These are phyloP conservation scores for Cladosporium cucumerinum DNA, from an alignment of 2,329 filamentous ascomycete species.

Conservation along the genomic window DNA sequence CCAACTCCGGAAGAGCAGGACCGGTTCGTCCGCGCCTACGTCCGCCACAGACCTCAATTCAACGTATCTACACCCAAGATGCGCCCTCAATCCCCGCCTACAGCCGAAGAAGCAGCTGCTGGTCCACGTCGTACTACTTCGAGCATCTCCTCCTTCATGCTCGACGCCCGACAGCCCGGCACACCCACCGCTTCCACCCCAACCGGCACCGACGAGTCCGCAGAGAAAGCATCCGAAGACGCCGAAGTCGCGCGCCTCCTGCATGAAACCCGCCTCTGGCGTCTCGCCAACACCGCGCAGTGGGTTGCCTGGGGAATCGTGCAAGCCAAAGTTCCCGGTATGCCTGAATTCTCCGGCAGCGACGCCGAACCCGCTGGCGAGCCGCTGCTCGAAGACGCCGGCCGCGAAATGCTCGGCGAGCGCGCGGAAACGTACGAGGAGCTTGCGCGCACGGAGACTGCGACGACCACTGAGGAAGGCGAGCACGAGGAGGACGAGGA, in stretches of 20 bases:
- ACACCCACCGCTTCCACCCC: constrained; percentile 39
- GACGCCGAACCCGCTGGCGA: constrained; percentile 23
- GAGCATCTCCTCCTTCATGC: constrained; percentile 64
- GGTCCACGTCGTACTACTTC: constrained; percentile 35
- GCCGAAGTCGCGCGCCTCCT: constrained; percentile 65
- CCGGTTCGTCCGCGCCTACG: constrained; percentile 81
- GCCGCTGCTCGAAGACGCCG: constrained; percentile 16
- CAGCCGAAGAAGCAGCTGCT: constrained; percentile 11
- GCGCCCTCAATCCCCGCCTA: constrained; percentile 29
- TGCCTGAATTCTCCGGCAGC: constrained; percentile 50
- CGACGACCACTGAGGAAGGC: constrained; percentile 27
- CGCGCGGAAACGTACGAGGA: constrained; percentile 27
- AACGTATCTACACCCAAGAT: constrained; percentile 45
- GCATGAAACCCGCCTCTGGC: constrained; percentile 79
- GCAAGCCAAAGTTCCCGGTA: constrained; percentile 79
- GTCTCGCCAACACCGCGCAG: constrained; percentile 78
- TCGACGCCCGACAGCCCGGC: constrained; percentile 61
- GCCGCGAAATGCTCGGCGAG: constrained; percentile 29
- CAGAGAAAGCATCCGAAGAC: constrained; percentile 61
- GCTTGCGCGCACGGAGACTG: constrained; percentile 14
- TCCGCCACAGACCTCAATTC: constrained; percentile 73
- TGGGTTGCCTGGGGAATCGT: constrained; percentile 98
- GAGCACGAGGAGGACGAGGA: constrained; percentile 59
- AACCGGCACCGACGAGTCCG: constrained; percentile 22
- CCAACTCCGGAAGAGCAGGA: constrained; percentile 77